A percentile compares a stretch with the other conserved stretches of the same genome.
These are phyloP conservation scores for Saussurea involucrata DNA, from an alignment of 129 eudicot species.

Conservation along the genomic window DNA sequence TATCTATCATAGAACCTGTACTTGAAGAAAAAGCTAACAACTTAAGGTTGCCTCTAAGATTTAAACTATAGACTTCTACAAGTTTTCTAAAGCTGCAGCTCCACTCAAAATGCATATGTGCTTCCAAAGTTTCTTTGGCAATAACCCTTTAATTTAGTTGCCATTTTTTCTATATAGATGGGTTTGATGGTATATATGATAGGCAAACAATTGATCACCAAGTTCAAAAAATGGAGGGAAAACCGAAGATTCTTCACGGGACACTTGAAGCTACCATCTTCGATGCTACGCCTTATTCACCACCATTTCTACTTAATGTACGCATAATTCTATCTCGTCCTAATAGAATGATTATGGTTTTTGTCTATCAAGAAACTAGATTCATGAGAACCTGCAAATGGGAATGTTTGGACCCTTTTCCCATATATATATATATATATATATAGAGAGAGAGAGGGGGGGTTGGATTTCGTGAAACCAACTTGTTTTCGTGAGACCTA, in stretches of 20 bases:
- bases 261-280: conserved; percentile 92
- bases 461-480: too few relatives aligned
- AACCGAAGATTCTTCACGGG: conserved; percentile 64
- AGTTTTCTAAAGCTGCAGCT: conserved; percentile 34
- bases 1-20: conserved; percentile 22
- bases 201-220: background rate
- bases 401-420: background rate
- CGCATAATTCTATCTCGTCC: conserved; percentile 19
- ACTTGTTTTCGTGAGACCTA: too few relatives aligned
- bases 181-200: background rate
- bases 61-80: conserved; percentile 35
- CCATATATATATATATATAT: too few relatives aligned
- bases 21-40: conserved; percentile 61
- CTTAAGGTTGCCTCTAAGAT: conserved; percentile 57
- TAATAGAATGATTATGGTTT: background rate
- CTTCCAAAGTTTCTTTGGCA: conserved; percentile 31
- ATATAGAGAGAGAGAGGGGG: too few relatives aligned
- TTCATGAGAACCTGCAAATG: background rate
- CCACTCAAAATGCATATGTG: conserved; percentile 27
- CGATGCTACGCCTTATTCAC: conserved; percentile 61
- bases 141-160: conserved; percentile 12
- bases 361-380: background rate
- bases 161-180: conserved; percentile 20
- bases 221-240: conserved; percentile 37
- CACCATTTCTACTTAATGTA: conserved; percentile 59